These are phyloP conservation scores for Penicillium sp. DNA, from an alignment of 2,329 filamentous ascomycete species.

Conservation along the genomic window DNA sequence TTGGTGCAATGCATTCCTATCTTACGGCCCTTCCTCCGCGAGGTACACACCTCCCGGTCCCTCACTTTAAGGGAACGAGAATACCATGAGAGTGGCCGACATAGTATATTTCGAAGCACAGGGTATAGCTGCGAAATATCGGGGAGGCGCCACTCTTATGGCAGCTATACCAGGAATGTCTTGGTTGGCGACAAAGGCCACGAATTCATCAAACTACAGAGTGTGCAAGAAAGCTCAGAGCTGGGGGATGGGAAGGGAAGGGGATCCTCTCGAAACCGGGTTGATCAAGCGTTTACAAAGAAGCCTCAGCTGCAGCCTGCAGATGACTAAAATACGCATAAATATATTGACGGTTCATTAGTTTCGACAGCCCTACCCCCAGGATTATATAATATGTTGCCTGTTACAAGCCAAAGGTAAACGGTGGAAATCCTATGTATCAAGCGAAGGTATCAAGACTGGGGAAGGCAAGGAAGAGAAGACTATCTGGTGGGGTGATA, in stretches of 20 bases:
- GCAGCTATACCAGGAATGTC: not conserved
- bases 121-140: not conserved
- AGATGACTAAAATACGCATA: not conserved
- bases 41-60: not conserved
- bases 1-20: not conserved
- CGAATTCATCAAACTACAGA: not conserved
- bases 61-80: not conserved
- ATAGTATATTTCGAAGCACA: not conserved
- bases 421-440: not conserved
- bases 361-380: not conserved
- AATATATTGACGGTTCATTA: not conserved
- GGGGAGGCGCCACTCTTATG: not conserved
- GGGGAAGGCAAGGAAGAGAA: not conserved
- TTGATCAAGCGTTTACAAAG: not conserved
- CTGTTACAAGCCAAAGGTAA: not conserved
- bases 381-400: not conserved
- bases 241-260: not conserved
- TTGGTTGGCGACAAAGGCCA: not conserved
- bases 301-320: not conserved
- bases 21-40: not conserved
- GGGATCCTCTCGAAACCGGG: not conserved
- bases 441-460: conserved; percentile 2
- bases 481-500: not conserved
- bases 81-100: not conserved
- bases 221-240: conserved; percentile 2